These are phyloP conservation scores for Dalbergia cultrata DNA, from an alignment of 306 rosid species.

Conservation along the genomic window DNA sequence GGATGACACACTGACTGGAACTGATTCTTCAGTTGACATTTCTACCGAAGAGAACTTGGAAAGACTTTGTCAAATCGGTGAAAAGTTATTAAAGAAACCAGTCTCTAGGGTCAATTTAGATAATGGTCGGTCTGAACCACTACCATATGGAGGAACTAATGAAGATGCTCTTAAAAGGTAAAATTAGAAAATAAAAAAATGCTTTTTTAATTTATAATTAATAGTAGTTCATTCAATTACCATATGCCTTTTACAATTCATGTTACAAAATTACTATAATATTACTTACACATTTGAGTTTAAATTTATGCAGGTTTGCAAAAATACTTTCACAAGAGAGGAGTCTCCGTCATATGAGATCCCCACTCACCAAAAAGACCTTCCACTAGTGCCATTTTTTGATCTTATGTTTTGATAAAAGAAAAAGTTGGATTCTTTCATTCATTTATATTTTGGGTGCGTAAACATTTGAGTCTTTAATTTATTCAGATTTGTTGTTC, in stretches of 20 bases:
- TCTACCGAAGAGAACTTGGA: constrained; percentile 52
- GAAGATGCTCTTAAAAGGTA: constrained; percentile 60
- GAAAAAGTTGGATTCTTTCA: too few relatives aligned
- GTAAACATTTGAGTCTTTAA: too few relatives aligned
- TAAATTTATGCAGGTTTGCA: constrained; percentile 58
- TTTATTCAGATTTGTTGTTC: too few relatives aligned
- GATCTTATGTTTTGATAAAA: background rate
- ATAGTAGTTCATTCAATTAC: background rate
- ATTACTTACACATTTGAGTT: background rate
- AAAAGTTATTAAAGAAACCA: constrained; percentile 46
- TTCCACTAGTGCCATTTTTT: background rate
- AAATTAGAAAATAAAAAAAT: background rate
- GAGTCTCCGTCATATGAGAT: constrained; percentile 60
- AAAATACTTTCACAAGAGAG: constrained; percentile 69
- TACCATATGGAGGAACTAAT: constrained; percentile 47
- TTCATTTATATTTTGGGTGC: too few relatives aligned
- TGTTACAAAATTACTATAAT: background rate
- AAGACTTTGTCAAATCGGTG: constrained; percentile 46
- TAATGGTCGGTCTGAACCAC: constrained; percentile 48
- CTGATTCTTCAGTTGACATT: constrained; percentile 51
- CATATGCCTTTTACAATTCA: background rate
- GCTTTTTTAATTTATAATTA: background rate
- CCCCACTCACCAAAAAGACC: constrained; percentile 55
- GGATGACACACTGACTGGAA: constrained; percentile 56
- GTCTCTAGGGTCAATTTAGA: constrained; percentile 58